A percentile compares a stretch with the other conserved stretches of the same genome.
Conservation (phyloP, 208 protist genomes). For the Leishmania turanica region DNA sequence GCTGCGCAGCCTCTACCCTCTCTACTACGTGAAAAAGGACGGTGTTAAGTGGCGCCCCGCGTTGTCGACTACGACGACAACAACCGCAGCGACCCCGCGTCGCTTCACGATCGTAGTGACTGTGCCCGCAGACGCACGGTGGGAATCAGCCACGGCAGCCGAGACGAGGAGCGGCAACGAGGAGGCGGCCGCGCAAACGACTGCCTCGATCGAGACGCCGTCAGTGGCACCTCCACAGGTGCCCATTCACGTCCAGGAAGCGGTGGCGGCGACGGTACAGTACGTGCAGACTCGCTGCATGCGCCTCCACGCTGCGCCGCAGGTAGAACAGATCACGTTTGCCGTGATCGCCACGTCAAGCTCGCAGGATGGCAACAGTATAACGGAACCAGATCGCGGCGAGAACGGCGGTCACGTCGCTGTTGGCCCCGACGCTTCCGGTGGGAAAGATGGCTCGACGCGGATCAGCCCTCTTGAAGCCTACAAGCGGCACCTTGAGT, state of each 20-base stretch:
- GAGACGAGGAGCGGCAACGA: background rate
- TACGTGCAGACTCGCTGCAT: constrained; percentile 22
- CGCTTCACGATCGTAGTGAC: constrained; percentile 30
- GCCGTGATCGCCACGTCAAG: constrained; percentile 14
- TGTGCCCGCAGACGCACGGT: background rate
- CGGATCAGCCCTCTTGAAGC: background rate
- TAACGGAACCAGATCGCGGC: background rate
- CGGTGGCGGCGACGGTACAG: constrained; percentile 13
- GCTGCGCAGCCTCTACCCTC: constrained; percentile 27
- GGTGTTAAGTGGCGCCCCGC: constrained; percentile 45
- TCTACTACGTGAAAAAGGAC: constrained; percentile 75
- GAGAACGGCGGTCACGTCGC: background rate
- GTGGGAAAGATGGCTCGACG: background rate
- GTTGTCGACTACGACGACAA: background rate
- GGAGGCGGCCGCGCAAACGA: constrained; percentile 4
- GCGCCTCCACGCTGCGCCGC: background rate
- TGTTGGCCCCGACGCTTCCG: background rate
- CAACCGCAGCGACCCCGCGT: background rate
- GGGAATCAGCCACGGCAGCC: background rate
- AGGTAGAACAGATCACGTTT: constrained; percentile 10
- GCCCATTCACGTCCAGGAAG: background rate
- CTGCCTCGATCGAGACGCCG: background rate
- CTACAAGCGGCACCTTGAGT: constrained; percentile 14
- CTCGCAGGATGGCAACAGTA: background rate
- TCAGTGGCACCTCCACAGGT: background rate